These are phyloP conservation scores for Solanum ossicruentum DNA, from an alignment of 257 asterid genomes.

Conservation along the genomic window DNA sequence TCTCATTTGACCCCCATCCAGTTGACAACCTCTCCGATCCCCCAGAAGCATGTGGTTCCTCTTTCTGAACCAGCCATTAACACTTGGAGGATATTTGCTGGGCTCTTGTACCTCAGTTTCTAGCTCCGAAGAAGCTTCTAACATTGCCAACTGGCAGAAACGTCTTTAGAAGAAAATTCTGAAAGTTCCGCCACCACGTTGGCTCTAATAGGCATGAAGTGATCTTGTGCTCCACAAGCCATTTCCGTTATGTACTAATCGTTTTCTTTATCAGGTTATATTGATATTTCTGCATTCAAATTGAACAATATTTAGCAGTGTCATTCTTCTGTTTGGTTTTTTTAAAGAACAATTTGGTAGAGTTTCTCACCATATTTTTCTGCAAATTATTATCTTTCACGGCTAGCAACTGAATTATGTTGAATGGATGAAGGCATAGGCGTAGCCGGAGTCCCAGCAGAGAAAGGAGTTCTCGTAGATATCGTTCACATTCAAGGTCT, in stretches of 20 bases:
- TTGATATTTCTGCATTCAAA: neutral
- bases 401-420: neutral
- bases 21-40: neutral
- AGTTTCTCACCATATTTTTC: neutral
- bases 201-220: neutral
- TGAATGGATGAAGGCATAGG: slow-evolving; percentile 29
- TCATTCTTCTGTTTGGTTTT: neutral
- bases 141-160: neutral
- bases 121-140: neutral
- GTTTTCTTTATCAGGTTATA: neutral
- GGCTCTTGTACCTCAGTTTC: neutral
- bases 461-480: slow-evolving; percentile 39
- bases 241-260: neutral
- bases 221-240: neutral
- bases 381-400: neutral
- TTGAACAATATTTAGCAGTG: neutral
- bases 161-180: neutral
- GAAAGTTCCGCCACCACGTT: neutral
- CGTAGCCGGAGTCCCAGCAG: slow-evolving; percentile 69
- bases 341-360: neutral
- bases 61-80: neutral
- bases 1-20: neutral
- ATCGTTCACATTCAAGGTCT: slow-evolving; percentile 33
- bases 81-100: neutral
- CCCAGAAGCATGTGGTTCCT: neutral